Evolutionary conservation across 2,329 filamentous ascomycete genomes (phyloP).

Genomic region (Fusarium pininemorale): DNA sequence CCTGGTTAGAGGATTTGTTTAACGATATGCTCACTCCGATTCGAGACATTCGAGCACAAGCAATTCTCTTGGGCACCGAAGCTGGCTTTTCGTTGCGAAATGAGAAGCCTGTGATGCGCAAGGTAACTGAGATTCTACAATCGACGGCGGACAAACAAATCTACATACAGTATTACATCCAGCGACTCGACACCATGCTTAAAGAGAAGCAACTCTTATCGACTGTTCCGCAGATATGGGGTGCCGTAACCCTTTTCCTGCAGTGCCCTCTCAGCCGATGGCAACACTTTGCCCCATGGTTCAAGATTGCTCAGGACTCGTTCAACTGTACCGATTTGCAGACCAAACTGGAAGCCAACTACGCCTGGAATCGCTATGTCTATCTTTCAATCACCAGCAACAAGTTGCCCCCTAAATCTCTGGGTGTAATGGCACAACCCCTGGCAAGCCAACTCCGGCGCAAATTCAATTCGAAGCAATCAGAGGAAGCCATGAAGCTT

Average conservation of each 20-base stretch:
- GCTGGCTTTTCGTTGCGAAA: slow-evolving; percentile 75
- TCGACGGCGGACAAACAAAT: slow-evolving; percentile 60
- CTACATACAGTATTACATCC: slow-evolving; percentile 75
- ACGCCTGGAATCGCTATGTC: slow-evolving; percentile 86
- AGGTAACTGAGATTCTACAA: slow-evolving; percentile 71
- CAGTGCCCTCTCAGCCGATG: slow-evolving; percentile 74
- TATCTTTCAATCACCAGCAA: slow-evolving; percentile 75
- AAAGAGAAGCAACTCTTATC: slow-evolving; percentile 61
- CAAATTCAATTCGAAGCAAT: slow-evolving; percentile 65
- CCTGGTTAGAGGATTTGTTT: slow-evolving; percentile 87
- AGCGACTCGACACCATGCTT: slow-evolving; percentile 74
- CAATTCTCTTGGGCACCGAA: slow-evolving; percentile 78
- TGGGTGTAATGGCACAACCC: slow-evolving; percentile 68
- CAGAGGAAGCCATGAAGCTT: slow-evolving; percentile 60
- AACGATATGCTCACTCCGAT: slow-evolving; percentile 81
- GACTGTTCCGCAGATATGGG: slow-evolving; percentile 89
- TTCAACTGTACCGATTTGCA: slow-evolving; percentile 81
- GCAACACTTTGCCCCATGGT: slow-evolving; percentile 78
- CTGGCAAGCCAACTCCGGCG: slow-evolving; percentile 74
- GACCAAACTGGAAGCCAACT: slow-evolving; percentile 79
- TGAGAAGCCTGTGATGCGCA: slow-evolving; percentile 73
- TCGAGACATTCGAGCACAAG: slow-evolving; percentile 78
- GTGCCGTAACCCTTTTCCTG: slow-evolving; percentile 80
- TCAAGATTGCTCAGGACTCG: slow-evolving; percentile 81
- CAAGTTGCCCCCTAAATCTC: slow-evolving; percentile 57